Percentiles rank a stretch among this genome's conserved stretches.
These are phyloP conservation scores for Metarhizium humberi DNA, from an alignment of 2,329 filamentous ascomycete genomes.

Conservation along the genomic window DNA sequence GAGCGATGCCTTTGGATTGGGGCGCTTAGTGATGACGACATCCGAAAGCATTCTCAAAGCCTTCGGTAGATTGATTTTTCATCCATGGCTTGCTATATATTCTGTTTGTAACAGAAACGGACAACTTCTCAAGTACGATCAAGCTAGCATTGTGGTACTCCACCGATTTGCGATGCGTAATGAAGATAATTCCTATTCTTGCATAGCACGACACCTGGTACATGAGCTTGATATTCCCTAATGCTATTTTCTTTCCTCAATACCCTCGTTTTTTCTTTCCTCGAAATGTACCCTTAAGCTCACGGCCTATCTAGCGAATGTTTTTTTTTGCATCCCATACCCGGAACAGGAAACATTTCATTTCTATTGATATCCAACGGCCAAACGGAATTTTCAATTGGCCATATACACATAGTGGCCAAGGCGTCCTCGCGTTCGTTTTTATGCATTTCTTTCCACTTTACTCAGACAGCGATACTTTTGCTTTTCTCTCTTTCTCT, in stretches of 20 bases:
- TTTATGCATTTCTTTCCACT: not conserved
- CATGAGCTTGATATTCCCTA: not conserved
- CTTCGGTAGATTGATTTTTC: conserved; percentile 29
- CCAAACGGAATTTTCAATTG: not conserved
- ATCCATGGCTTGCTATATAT: not conserved
- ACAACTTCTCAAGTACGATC: not conserved
- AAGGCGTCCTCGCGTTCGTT: not conserved
- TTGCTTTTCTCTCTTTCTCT: not conserved
- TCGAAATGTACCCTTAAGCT: not conserved
- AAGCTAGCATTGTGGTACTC: not conserved
- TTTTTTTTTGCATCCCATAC: not conserved
- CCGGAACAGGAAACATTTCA: not conserved
- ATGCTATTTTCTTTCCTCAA: not conserved
- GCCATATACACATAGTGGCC: not conserved
- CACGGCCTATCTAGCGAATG: not conserved
- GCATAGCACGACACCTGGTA: not conserved
- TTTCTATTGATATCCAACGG: not conserved
- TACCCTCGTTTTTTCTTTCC: not conserved
- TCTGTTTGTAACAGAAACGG: not conserved
- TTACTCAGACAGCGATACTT: not conserved
- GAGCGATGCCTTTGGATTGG: conserved; percentile 82
- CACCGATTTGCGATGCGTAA: not conserved
- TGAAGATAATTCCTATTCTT: not conserved
- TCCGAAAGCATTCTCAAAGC: conserved; percentile 43
- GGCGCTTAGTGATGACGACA: conserved; percentile 66